Percentiles rank a stretch among this genome's conserved stretches.
Evolutionary conservation across 768 basidiomycete species (phyloP).

Genomic region (Podaxis pistillaris): DNA sequence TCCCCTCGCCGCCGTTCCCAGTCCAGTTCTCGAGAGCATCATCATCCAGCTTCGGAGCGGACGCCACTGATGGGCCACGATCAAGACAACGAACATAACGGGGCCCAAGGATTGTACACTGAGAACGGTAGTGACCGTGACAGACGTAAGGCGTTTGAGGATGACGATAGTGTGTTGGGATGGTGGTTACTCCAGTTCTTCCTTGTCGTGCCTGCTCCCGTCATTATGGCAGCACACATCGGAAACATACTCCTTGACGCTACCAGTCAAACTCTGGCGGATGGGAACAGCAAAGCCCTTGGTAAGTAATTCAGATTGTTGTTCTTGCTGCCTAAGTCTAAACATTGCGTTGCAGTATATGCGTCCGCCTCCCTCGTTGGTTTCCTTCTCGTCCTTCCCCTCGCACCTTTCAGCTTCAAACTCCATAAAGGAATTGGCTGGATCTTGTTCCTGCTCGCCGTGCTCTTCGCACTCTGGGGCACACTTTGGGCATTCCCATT

Average conservation of each 20-base stretch:
- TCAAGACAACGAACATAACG: slow-evolving; percentile 1
- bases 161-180: slow-evolving; percentile 27
- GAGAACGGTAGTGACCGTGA: background rate
- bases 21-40: background rate
- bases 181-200: slow-evolving; percentile 64
- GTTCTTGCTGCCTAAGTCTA: background rate
- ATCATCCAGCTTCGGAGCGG: slow-evolving; percentile 9
- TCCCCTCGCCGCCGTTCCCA: background rate
- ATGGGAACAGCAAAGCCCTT: slow-evolving; percentile 50
- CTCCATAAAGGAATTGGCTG: slow-evolving; percentile 31
- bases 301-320: slow-evolving; percentile 38
- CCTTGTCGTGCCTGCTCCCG: slow-evolving; percentile 50
- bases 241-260: slow-evolving; percentile 44
- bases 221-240: slow-evolving; percentile 53
- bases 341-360: slow-evolving; percentile 45
- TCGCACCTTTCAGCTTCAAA: slow-evolving; percentile 63
- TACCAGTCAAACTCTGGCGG: slow-evolving; percentile 56
- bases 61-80: slow-evolving; percentile 16
- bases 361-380: slow-evolving; percentile 40
- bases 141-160: slow-evolving; percentile 1
- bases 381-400: slow-evolving; percentile 52
- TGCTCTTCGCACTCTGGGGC: slow-evolving; percentile 41
- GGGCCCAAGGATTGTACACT: background rate
- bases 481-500: slow-evolving; percentile 61
- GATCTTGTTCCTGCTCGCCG: slow-evolving; percentile 37